Evolutionary conservation across 73 alveolate genomes (phyloP), one percentile per base, ranked within the genome.

Genomic region (Uronychia setigera): DNA sequence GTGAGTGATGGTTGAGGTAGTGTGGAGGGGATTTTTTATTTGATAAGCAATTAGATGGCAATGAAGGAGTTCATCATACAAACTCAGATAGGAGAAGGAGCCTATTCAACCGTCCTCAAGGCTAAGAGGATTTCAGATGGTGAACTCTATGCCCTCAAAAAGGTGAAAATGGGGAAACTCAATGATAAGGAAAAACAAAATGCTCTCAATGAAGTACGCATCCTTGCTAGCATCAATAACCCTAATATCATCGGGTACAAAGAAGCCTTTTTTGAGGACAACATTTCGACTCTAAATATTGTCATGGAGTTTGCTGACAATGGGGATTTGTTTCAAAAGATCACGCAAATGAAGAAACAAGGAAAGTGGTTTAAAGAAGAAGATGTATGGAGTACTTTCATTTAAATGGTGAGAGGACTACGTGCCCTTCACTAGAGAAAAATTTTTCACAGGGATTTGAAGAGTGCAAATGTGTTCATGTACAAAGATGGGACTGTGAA

Each of bases 291-390:
- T 33, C 85, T 95, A 59, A 86, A 92, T 19, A 94, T 95, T 34
- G 97, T 95, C 26, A 95, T 95, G 99, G 99, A 95, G 78, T 95
- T 60, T 60, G 99, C 99, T 0, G 99, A 95, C 83, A 97, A 95
- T 32, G 99, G 99, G 0, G 99, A 95, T 80, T 60, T 95, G 59
- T 91, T 86, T 34, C 84, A 91, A 29, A 91, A 88, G 60, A 95
- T 95, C 26, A 89, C 82, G 75, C 82, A 88, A 58, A 88, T 90
- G 76, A 79, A 90, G 88, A 95, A 92, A 67, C 90, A 80, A 32
- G 94, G 92, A 30, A 33, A 89, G 58, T 29, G 84, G 26, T 90
- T 95, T 35, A 74, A 85, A 67, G 99, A 96, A 84, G 94, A 94
- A 78, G 96, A 95, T 76, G 90, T 93, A 29, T 96, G 99, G 99